Base-by-base conservation (phyloP, 495 filamentous ascomycete genomes). In the Talaromyces borbonicus region DNA sequence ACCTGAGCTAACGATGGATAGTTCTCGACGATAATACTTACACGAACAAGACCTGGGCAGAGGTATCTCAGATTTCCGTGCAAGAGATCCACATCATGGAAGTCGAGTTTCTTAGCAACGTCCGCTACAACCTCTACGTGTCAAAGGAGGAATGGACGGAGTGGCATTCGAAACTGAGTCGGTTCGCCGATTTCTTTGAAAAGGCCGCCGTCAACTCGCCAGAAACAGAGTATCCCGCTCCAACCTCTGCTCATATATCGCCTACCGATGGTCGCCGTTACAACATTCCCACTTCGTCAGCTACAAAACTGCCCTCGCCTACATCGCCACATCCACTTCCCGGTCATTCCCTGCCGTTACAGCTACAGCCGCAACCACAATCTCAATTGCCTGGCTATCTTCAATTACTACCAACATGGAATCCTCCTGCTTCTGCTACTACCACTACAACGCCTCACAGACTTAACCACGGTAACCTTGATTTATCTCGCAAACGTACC, bases 1-100 rank as follows among this genome's bases (percentile, higher is more conserved):
- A 33, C 11, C 26, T n/a, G 23, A 20, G 53, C 65, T 70, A 57
- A 69, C 55, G 49, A 47, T 35, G 43, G 33, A 8, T 49, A 89
- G 84, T 95, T 56, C 68, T 99, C 52, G 93, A 99, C 58, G 93
- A 99, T 57, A 99, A 97, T 61, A 97, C 93, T 1, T 99, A 97
- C 65, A 97, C 93, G 43, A 99, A 99, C 71, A 95, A 97, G 71
- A 97, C 93, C 1, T 99, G 93, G 93, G 92, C 93, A 11, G 93
- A 99, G 54, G 93, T 99, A 33, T 96, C 93, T 19, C 83, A 87
- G 14, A 95, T 99, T 48, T 83, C 85, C 3, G 93, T 97, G 9
- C 80, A 80, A 43, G 93, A 99, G 63, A 94, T 99, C 32, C 93
- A 99, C 58, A 80, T 96, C 30, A 99, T 99, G 93, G 93, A 99